Evolutionary conservation across 176 grass and related monocot genomes (phyloP).

Genomic region (Phyllostachys edulis): DNA sequence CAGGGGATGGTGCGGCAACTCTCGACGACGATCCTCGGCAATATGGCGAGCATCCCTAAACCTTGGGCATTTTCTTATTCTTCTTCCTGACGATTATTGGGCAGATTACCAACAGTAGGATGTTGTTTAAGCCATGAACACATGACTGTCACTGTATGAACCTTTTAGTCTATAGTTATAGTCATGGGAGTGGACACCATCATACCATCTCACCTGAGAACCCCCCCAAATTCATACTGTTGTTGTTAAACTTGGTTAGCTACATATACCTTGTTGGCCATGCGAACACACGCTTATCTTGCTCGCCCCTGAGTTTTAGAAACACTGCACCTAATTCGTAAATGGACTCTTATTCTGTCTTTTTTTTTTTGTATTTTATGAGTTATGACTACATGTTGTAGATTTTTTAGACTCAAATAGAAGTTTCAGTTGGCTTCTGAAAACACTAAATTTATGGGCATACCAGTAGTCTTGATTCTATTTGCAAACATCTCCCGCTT

Average conservation of each 20-base stretch:
- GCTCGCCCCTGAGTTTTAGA: background rate
- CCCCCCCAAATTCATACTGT: background rate
- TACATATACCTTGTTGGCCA: background rate
- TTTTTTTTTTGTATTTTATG: too few species aligned
- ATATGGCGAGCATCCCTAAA: conserved; percentile 55
- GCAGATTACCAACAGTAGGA: background rate
- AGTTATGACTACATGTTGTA: too few species aligned
- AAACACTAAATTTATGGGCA: too few species aligned
- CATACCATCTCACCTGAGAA: too few species aligned
- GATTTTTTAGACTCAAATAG: too few species aligned
- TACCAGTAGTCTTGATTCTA: too few species aligned
- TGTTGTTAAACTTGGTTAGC: background rate
- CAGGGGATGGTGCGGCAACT: conserved; percentile 77
- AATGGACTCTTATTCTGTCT: too few species aligned
- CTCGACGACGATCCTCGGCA: conserved; percentile 51
- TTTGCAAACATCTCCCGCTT: too few species aligned
- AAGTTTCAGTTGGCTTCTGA: too few species aligned
- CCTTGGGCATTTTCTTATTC: background rate
- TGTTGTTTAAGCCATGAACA: background rate
- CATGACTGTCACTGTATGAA: background rate
- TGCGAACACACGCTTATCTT: background rate
- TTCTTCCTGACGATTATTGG: background rate
- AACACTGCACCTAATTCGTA: too few species aligned
- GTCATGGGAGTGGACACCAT: background rate
- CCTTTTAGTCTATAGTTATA: background rate